Evolutionary conservation across 805 yeast species (phyloP), one percentile per base, ranked within the genome.

Genomic region (Pichia heedii): DNA sequence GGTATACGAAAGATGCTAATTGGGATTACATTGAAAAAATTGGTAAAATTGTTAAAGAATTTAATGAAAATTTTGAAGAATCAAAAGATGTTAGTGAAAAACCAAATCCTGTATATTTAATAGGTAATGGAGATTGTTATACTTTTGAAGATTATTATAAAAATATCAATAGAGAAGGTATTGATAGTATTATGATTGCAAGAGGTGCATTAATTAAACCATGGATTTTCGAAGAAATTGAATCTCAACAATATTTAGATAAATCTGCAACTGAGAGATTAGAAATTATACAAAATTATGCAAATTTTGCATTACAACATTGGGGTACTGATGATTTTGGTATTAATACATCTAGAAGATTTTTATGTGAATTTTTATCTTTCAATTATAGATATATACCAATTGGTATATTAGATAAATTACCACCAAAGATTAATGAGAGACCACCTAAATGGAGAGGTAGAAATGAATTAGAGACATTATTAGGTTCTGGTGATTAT

Each of bases 291-390:
- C 69, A 70, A 50, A 73, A 71, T 41, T 93, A 79, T 59, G 78
- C 95, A 4, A 66, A 79, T 43, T 84, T 68, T 60, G 97, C 98
- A 0, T 70, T 93, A 52, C 87, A 87, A 53, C 97, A 93, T 63
- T 93, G 98, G 97, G 98, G 99, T 5, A 74, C 95, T 0, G 99
- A 93, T 58, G 96, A 86, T 54, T 90, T 81, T 61, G 99, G 99
- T 34, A 75, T 93, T 44, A 82, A 85, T 46, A 77, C 77, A 51
- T 81, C 95, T 13, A 79, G 99, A 63, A 72, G 97, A 55, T 93
- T 77, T 63, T 68, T 90, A 71, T 90, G 97, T 66, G 99, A 93
- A 64, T 93, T 87, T 62, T 69, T 93, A 58, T 84, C 96, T 39
- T 93, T 93, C 63, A 85, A 95, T 53, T 95, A 93, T 60, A 71